A percentile compares a stretch with the other conserved stretches of the same genome.
Conservation (phyloP, 2,329 filamentous ascomycete genomes). For the Verticillium zaregamsianum region DNA sequence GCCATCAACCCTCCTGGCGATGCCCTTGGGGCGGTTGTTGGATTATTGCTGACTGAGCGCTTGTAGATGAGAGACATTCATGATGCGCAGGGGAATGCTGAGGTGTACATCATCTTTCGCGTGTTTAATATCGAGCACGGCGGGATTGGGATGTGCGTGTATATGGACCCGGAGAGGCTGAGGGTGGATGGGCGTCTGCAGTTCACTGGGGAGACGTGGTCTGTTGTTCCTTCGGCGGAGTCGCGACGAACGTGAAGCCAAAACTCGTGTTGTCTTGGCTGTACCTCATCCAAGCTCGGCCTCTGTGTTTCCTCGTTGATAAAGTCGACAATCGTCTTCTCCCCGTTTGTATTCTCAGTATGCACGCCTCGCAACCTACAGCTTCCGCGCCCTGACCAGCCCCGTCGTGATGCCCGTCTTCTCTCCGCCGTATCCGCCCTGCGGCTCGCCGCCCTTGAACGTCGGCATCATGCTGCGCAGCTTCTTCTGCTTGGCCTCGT, state of each 20-base stretch:
- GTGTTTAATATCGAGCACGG: neutral
- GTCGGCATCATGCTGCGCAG: conserved; percentile 78
- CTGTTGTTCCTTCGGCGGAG: conserved; percentile 1
- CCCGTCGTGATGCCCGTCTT: conserved; percentile 92
- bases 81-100: neutral
- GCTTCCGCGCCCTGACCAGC: conserved; percentile 87
- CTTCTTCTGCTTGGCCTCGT: conserved; percentile 97
- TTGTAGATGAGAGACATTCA: neutral
- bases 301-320: too few relatives aligned
- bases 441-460: conserved; percentile 81
- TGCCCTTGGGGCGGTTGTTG: neutral
- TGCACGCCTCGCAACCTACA: conserved; percentile 46
- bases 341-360: too few relatives aligned
- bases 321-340: too few relatives aligned
- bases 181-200: neutral
- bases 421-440: conserved; percentile 86
- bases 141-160: neutral
- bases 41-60: neutral
- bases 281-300: too few relatives aligned
- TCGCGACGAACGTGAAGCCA: neutral
- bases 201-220: conserved; percentile 3
- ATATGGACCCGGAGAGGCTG: neutral
- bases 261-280: neutral
- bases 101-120: conserved; percentile 1
- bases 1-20: neutral